Conservation (phyloP, 306 rosid species). For the Sindora glabra region DNA sequence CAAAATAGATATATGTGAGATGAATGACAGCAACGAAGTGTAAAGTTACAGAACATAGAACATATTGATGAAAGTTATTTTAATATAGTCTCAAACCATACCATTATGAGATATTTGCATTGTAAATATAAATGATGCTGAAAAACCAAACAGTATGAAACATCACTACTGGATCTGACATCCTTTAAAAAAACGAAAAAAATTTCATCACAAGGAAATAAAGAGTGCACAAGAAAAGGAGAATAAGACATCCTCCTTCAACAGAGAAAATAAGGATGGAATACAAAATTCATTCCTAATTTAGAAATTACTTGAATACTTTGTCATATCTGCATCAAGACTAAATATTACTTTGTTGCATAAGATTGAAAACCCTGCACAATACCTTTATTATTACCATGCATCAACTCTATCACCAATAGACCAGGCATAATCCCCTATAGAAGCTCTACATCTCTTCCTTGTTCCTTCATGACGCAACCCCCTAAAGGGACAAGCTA, state of each 20-base stretch:
- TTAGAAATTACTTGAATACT: neutral
- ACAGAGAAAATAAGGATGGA: too few relatives aligned
- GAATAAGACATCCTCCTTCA: too few relatives aligned
- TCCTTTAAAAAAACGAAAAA: too few relatives aligned
- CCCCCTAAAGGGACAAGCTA: slow-evolving; percentile 48
- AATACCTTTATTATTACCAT: slow-evolving; percentile 70
- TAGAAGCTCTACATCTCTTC: slow-evolving; percentile 75
- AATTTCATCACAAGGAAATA: too few relatives aligned
- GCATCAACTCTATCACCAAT: slow-evolving; percentile 92
- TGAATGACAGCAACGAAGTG: slow-evolving; percentile 2
- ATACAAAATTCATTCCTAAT: neutral
- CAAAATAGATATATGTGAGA: slow-evolving; percentile 13
- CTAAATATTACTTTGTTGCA: neutral
- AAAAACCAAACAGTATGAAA: too few relatives aligned
- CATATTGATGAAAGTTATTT: too few relatives aligned
- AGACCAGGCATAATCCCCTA: slow-evolving; percentile 67
- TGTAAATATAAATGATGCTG: too few relatives aligned
- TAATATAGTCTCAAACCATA: too few relatives aligned
- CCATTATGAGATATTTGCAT: too few relatives aligned
- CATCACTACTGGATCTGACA: too few relatives aligned
- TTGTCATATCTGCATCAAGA: neutral
- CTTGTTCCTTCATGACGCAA: slow-evolving; percentile 66
- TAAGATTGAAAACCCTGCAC: neutral
- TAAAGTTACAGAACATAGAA: neutral
- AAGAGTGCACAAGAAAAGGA: too few relatives aligned